These are phyloP conservation scores for Fusarium nematophilum DNA, from an alignment of 2,329 filamentous ascomycete genomes.

Conservation along the genomic window DNA sequence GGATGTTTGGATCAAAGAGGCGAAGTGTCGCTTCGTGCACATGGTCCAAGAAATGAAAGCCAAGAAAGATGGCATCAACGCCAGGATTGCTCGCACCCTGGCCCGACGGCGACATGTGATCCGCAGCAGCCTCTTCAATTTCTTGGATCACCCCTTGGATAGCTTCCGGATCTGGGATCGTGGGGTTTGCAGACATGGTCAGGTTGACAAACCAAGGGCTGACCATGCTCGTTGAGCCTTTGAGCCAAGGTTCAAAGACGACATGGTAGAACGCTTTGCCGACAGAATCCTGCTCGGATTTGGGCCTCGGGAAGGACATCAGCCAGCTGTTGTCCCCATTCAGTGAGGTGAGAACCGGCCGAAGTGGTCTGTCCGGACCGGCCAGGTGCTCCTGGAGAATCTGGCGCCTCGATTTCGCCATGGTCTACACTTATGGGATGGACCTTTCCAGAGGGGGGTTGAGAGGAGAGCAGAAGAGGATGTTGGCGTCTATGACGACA, in stretches of 20 bases:
- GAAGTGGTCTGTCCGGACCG: background rate
- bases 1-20: slow-evolving; percentile 30
- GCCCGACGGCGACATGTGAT: background rate
- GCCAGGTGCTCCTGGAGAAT: too few relatives aligned
- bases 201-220: slow-evolving; percentile 40
- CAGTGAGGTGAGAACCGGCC: slow-evolving; percentile 46
- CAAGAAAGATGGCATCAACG: slow-evolving; percentile 39
- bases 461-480: too few relatives aligned
- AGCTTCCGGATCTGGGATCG: slow-evolving; percentile 7
- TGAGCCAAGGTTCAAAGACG: slow-evolving; percentile 50
- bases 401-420: too few relatives aligned
- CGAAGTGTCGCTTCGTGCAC: slow-evolving; percentile 32
- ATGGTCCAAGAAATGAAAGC: slow-evolving; percentile 36
- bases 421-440: too few relatives aligned
- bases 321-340: slow-evolving; percentile 52
- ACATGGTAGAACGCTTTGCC: slow-evolving; percentile 47
- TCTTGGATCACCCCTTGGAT: slow-evolving; percentile 30
- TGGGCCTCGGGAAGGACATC: slow-evolving; percentile 47
- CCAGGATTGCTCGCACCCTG: slow-evolving; percentile 3
- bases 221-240: slow-evolving; percentile 36
- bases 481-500: too few relatives aligned
- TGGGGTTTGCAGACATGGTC: background rate
- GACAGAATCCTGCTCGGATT: slow-evolving; percentile 25
- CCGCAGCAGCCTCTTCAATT: slow-evolving; percentile 31
- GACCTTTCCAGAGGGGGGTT: too few relatives aligned